Evolutionary conservation across 345 rosid species (phyloP).

Genomic region (Camelina neglecta): DNA sequence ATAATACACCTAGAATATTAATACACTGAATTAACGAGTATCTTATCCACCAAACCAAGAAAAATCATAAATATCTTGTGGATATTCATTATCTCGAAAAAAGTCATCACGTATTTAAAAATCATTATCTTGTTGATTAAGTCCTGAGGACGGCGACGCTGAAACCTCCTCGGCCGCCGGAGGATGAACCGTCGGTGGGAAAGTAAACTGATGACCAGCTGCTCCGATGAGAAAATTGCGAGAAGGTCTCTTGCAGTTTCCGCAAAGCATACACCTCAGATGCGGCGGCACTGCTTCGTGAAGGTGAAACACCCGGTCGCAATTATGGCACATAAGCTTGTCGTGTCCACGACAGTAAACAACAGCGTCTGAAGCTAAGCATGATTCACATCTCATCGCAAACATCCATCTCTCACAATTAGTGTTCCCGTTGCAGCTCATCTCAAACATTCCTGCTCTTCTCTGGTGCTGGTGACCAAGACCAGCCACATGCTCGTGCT

Average conservation of each 20-base stretch:
- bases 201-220: background rate
- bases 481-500: too few relatives aligned
- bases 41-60: background rate
- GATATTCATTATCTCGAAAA: too few relatives aligned
- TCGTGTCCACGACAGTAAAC: background rate
- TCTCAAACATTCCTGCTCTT: constrained; percentile 15
- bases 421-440: background rate
- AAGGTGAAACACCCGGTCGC: background rate
- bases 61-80: background rate
- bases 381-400: constrained; percentile 4
- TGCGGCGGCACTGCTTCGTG: background rate
- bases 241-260: constrained; percentile 5
- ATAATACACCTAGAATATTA: background rate
- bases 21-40: too few relatives aligned
- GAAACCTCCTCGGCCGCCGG: background rate
- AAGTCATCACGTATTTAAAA: too few relatives aligned
- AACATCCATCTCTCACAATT: constrained; percentile 23
- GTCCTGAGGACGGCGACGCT: background rate
- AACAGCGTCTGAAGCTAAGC: constrained; percentile 6
- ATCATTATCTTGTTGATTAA: background rate
- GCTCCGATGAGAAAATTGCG: background rate
- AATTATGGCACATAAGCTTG: background rate
- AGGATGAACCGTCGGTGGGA: background rate
- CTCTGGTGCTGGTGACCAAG: background rate
- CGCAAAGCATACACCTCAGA: constrained; percentile 8